Evolutionary conservation across 768 basidiomycete genomes (phyloP), one percentile per base, ranked within the genome.

Genomic region (Pulveroboletus ravenelii): DNA sequence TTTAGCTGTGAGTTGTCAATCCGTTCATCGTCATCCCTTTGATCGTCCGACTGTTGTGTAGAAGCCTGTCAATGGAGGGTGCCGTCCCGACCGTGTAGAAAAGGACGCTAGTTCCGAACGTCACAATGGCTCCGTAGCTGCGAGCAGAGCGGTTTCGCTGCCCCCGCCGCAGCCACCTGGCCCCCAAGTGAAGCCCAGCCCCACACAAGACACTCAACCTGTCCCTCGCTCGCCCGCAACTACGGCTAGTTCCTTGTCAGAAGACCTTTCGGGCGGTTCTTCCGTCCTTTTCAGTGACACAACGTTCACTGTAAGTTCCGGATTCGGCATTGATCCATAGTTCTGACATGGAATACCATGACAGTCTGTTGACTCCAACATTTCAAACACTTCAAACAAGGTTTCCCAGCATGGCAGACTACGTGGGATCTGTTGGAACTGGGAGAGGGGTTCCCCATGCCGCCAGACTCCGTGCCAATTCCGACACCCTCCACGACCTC

Each of bases 311-410:
- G 62, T 64, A 50, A 25, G 58, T 38, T 14, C 9, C 4, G 15
- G 6, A 18, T 41, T 8, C n/a, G 0, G 2, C 6, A 1, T 13
- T 10, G 3, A 14, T 13, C 8, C 12, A 13, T 42, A 3, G 25
- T 42, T 39, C 41, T 51, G 20, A 63, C 23, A 7, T 5, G 15
- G 30, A 20, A 4, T 18, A 17, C 18, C 18, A 1, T 8, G 4
- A 17, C n/a, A 64, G 63, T 65, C 63, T 18, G 50, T 64, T 6
- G 53, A 48, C 9, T 54, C 63, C 9, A 42, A 39, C 3, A 4
- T 18, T 2, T 65, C 62, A 6, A 47, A 18, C 1, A 5, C 18
- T 10, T 63, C 62, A 4, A 45, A 17, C 5, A 49, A 25, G n/a
- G 10, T 9, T 13, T 10, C 50, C 12, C 30, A 23, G 3, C 12